phyloP scores from a whole-genome alignment of 177 flowering plant species.

The Vitis hybrid region DNA sequence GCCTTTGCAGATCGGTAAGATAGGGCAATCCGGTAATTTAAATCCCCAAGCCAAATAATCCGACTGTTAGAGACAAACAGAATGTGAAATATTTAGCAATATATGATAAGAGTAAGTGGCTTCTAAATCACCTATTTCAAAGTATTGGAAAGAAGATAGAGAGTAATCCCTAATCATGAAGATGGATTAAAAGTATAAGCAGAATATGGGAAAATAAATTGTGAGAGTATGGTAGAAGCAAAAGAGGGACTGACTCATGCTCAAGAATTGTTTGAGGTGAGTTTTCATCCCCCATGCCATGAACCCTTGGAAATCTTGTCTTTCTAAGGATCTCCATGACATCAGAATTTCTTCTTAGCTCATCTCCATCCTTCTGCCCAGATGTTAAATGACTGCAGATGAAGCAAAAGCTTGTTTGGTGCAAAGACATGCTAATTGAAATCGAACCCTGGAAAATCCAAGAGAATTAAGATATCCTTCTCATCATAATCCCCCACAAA shows the following conservation, averaged over 20 bases:
- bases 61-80: slow-evolving; percentile 47
- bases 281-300: slow-evolving; percentile 61
- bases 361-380: slow-evolving; percentile 97
- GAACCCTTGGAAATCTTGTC: slow-evolving; percentile 91
- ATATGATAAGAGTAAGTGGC: background rate
- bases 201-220: background rate
- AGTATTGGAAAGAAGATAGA: background rate
- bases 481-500: slow-evolving; percentile 2
- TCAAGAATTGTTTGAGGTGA: slow-evolving; percentile 90
- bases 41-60: slow-evolving; percentile 93
- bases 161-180: background rate
- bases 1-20: slow-evolving; percentile 89
- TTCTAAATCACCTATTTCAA: background rate
- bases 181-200: background rate
- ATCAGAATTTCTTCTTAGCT: slow-evolving; percentile 89
- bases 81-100: background rate
- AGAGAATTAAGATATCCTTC: slow-evolving; percentile 19
- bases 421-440: slow-evolving; percentile 95
- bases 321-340: slow-evolving; percentile 93
- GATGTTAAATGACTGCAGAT: slow-evolving; percentile 95
- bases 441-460: slow-evolving; percentile 82
- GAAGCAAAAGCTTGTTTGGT: slow-evolving; percentile 97
- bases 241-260: slow-evolving; percentile 66
- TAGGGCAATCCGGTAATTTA: slow-evolving; percentile 91
- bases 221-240: background rate